A percentile compares a stretch with the other conserved stretches of the same genome.
These are phyloP conservation scores for Trichoderma reesei DNA, from an alignment of 495 filamentous ascomycete genomes.

Conservation along the genomic window DNA sequence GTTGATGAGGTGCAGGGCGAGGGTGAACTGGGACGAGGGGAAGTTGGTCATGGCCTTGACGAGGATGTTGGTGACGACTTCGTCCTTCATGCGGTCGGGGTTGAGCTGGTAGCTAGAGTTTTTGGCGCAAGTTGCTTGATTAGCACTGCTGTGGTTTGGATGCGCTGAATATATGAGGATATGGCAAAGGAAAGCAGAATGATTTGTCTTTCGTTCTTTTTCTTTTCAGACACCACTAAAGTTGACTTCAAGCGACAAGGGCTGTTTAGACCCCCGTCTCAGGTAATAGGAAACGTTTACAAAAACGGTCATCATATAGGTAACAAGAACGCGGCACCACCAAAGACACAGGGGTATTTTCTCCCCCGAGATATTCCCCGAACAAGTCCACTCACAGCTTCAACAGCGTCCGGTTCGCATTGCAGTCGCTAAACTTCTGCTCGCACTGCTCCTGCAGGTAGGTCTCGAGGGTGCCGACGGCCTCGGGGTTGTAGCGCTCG, in stretches of 20 bases:
- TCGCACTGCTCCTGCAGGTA: constrained; percentile 95
- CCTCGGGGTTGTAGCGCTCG: constrained; percentile 98
- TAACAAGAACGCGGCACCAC: constrained; percentile 4
- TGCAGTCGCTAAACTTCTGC: constrained; percentile 83
- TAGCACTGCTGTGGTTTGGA: not conserved
- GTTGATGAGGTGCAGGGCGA: constrained; percentile 83
- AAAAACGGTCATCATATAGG: constrained; percentile 56
- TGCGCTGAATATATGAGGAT: not conserved
- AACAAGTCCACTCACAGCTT: constrained; percentile 72
- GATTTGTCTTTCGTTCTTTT: not conserved
- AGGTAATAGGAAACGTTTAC: constrained; percentile 99
- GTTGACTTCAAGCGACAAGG: constrained; percentile 36
- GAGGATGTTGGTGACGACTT: constrained; percentile 96
- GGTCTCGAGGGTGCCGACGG: constrained; percentile 84
- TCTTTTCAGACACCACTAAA: constrained; percentile 9
- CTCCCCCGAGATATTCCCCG: constrained; percentile 6
- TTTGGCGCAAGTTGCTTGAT: not conserved
- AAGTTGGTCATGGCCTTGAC: constrained; percentile 96
- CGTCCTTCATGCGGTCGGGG: constrained; percentile 91
- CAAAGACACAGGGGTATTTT: constrained; percentile 2
- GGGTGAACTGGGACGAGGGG: constrained; percentile 89
- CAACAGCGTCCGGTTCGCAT: constrained; percentile 88
- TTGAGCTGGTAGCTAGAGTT: constrained; percentile 92
- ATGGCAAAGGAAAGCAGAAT: not conserved
- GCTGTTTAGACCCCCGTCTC: constrained; percentile 45